Base-by-base conservation (phyloP, 306 rosid genomes). In the Prunus davidiana region DNA sequence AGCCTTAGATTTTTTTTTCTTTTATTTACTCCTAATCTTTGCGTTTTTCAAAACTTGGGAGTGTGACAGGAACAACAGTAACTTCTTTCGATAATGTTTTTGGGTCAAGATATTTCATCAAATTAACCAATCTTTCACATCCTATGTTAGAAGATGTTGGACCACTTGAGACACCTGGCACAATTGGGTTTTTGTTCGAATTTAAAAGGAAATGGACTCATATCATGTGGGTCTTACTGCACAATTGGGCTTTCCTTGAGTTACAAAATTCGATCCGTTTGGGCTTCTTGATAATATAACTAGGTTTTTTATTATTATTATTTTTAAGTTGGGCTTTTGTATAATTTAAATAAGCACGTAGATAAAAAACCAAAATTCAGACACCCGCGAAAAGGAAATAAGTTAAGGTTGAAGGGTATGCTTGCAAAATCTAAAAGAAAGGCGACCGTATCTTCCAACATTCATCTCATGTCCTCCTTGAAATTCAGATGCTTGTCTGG, bases 1-100 rank as follows among this genome's bases (percentile, higher is more conserved):
- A 66, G 57, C 30, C 80, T 76, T 55, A 19, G 56, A 74, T 49
- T 63, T 75, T 61, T 62, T 50, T 7, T 67, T 12, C 3, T 18
- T 47, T 14, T 14, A 15, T 6, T 63, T 30, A 63, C 67, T 16
- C 12, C 46, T 63, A 63, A 63, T 6, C 22, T 63, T 63, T n/a
- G 45, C 12, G 22, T 15, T 34, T 30, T 63, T 16, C 22, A 63
- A 30, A 30, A 18, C 67, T 34, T 30, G 12, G 67, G 67, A 30
- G 45, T 16, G 45, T 7, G 67, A 63, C 22, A 63, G 6, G 30
- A 63, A 5, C 2, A 9, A 63, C 67, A 6, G 67, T 16, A 63
- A 30, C 67, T 27, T 16, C 45, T 19, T 30, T 0, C 6, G 30
- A 6, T 30, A 12, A 12, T 47, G 12, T 0, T 47, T 47, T 38